A percentile compares a stretch with the other conserved stretches of the same genome.
Conservation (phyloP, 257 asterid genomes). For the Solanum pimpinellifolium region DNA sequence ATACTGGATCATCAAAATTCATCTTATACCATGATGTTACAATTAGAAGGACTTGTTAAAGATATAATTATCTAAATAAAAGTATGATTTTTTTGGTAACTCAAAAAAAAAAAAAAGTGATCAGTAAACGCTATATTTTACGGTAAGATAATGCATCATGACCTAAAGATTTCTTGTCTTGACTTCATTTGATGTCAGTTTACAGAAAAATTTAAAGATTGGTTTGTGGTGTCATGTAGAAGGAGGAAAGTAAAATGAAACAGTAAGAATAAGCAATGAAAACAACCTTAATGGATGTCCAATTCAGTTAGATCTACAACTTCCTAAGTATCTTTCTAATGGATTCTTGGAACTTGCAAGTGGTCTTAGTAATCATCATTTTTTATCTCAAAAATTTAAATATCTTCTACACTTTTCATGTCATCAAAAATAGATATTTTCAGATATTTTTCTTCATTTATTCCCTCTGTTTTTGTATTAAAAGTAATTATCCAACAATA, state of each 20-base stretch:
- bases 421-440: background rate
- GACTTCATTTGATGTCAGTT: background rate
- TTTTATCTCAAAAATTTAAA: background rate
- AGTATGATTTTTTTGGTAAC: background rate
- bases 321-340: background rate
- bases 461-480: background rate
- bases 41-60: background rate
- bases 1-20: background rate
- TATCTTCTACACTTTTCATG: background rate
- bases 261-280: background rate
- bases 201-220: background rate
- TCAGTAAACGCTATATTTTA: background rate
- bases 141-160: background rate
- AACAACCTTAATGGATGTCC: background rate
- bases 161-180: background rate
- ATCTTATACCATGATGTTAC: too few species aligned
- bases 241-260: background rate
- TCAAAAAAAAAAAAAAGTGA: background rate
- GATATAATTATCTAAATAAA: background rate
- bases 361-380: background rate
- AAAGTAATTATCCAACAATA: too few species aligned
- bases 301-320: background rate
- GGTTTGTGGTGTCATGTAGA: background rate
- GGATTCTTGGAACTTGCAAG: background rate
- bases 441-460: background rate